phyloP scores from a whole-genome alignment of 202 grass and related monocot genomes.

The Digitaria exilis region DNA sequence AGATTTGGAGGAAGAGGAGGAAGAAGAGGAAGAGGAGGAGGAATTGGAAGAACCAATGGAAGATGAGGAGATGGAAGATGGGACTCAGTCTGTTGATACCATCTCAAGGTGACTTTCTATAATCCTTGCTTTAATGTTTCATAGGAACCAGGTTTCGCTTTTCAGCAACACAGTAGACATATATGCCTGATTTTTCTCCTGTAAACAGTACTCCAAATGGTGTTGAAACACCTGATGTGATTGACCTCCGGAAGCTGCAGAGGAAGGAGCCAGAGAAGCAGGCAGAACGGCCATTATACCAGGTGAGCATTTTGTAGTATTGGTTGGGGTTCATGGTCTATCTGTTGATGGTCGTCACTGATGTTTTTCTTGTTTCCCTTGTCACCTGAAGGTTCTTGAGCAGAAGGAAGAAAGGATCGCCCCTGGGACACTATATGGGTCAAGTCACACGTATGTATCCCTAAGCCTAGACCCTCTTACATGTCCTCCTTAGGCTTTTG shows the following conservation, averaged over 20 bases:
- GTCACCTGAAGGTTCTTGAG: conserved; percentile 68
- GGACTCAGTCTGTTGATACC: conserved; percentile 86
- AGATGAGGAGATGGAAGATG: conserved; percentile 90
- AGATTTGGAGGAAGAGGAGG: conserved; percentile 95
- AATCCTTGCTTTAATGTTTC: not conserved
- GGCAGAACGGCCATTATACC: conserved; percentile 77
- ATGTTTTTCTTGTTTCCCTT: not conserved
- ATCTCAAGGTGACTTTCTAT: conserved; percentile 62
- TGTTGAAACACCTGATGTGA: conserved; percentile 95
- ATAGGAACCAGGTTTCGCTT: not conserved
- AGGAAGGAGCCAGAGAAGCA: conserved; percentile 88
- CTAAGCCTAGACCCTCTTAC: not conserved
- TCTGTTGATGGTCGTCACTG: conserved; percentile 14
- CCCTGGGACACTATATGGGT: conserved; percentile 82
- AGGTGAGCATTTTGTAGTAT: conserved; percentile 48
- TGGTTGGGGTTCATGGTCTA: not conserved
- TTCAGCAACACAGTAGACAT: not conserved
- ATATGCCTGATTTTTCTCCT: conserved; percentile 21
- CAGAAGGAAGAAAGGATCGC: conserved; percentile 90
- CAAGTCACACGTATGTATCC: conserved; percentile 77
- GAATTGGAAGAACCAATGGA: conserved; percentile 81
- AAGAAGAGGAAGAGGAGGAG: conserved; percentile 80
- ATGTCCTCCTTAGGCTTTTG: not conserved
- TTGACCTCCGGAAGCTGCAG: conserved; percentile 91
- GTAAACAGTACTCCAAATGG: conserved; percentile 86